Base-by-base conservation (phyloP, 106 monocot species). In the Dactylorhiza incarnata region DNA sequence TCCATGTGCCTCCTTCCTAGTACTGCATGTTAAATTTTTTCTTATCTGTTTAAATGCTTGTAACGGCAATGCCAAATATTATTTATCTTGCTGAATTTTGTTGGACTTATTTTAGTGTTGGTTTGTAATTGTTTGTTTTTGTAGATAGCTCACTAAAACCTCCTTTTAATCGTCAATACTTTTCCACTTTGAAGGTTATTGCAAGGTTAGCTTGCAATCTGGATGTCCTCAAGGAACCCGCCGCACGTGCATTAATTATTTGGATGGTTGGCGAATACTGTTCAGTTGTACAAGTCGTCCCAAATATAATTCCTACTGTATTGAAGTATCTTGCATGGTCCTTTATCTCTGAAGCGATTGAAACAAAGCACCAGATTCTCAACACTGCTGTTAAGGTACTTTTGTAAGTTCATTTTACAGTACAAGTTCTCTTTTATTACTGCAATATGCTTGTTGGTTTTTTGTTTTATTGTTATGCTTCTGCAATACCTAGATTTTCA, bases 291-390 rank as follows among this genome's bases (percentile, higher is more conserved):
- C 73, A 82, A 70, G 75, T 88, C 50, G 91, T 94, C 75, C 86
- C 83, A 26, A 84, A 75, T 71, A 75, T 91, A 72, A 11, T 86
- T 25, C 94, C 83, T 19, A 76, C 75, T 76, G 71, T 94, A 48
- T 73, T 94, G 16, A 85, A 87, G 74, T 89, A 94, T 83, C 94
- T 99, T 70, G 91, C 89, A 13, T 82, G 78, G 74, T 88, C 83
- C 77, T 99, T 94, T 73, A 71, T 65, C 63, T 86, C 89, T 24
- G 94, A 99, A 73, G 91, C 86, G 61, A 46, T 89, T 78, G 94
- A 89, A 73, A 85, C 89, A 73, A 99, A 99, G 75, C 91, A 91
- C 81, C 97, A 99, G 69, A 94, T 99, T 76, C 76, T 99, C 73
- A 99, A 88, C 84, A 76, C 94, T 56, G 37, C 81, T 80, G 80